Evolutionary conservation across 257 asterid species (phyloP), one percentile per base, ranked within the genome.

Genomic region (Fraxinus pennsylvanica): DNA sequence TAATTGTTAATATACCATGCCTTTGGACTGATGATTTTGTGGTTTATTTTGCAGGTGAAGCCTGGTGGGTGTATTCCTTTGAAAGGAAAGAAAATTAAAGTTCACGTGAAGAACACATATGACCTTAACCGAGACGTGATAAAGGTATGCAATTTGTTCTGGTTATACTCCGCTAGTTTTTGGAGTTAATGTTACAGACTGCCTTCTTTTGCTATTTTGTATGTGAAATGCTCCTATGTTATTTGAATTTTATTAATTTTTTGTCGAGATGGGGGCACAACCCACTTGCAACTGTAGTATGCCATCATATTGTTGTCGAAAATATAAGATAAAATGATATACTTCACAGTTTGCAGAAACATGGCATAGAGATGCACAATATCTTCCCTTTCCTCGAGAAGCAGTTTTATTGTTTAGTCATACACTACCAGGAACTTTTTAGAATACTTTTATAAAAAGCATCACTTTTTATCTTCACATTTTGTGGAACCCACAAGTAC

Each of bases 81-180:
- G 8, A 90, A 92, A 83, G 99, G 99, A 57, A 96, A 91, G 86
- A 96, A 74, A 87, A 96, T 90, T 69, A 74, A 70, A 10, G 90
- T 96, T 76, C 88, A 45, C 9, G 96, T 93, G 80, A 86, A 89
- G 87, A 92, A 88, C 70, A 25, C 79, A 68, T 89, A 84, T 84
- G 98, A 96, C 83, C 96, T 96, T 70, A 89, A 89, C 85, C 92
- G 98, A 79, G 98, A 96, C 82, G 97, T 93, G 79, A 96, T 96
- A 76, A 96, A 96, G 97, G 99, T 93, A 85, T 6, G 63, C 76
- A 39, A 65, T 30, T 68, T 71, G 71, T 29, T 45, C 72, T 47
- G 66, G 47, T 38, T 78, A 14, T 19, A 65, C 29, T 50, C 9
- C 0, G 5, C 39, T 17, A 59, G 13, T 52, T 73, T 7, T 52